phyloP scores from a whole-genome alignment of 2,329 filamentous ascomycete genomes.

The Zalaria sp. region DNA sequence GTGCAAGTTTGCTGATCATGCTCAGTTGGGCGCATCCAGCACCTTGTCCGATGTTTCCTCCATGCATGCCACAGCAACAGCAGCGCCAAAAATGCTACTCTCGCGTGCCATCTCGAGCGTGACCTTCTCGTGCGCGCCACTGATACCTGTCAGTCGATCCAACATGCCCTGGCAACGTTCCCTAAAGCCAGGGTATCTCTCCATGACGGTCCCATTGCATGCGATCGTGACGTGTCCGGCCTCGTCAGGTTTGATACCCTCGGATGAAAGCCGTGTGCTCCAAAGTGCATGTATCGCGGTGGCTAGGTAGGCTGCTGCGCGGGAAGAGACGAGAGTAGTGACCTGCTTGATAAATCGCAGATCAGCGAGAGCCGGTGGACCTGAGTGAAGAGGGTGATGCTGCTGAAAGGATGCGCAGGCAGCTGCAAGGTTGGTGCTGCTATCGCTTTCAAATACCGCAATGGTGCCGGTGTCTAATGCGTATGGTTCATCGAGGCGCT shows the following conservation, averaged over 20 bases:
- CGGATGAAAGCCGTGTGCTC: slow-evolving; percentile 28
- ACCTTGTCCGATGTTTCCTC: background rate
- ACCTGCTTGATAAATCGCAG: slow-evolving; percentile 40
- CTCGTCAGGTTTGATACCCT: slow-evolving; percentile 22
- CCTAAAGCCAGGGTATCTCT: slow-evolving; percentile 60
- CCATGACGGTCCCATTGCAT: slow-evolving; percentile 67
- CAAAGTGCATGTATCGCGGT: slow-evolving; percentile 49
- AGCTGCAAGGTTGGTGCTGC: slow-evolving; percentile 21
- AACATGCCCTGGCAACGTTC: slow-evolving; percentile 48
- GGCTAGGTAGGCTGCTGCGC: slow-evolving; percentile 49
- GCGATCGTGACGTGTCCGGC: slow-evolving; percentile 39
- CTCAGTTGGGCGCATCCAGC: too few relatives aligned
- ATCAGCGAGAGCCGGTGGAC: slow-evolving; percentile 27
- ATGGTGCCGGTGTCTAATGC: slow-evolving; percentile 45
- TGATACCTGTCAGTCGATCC: slow-evolving; percentile 36
- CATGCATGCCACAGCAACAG: slow-evolving; percentile 40
- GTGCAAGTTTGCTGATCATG: too few relatives aligned
- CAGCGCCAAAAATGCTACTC: slow-evolving; percentile 62
- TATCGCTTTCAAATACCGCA: slow-evolving; percentile 40
- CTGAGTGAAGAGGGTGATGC: slow-evolving; percentile 30
- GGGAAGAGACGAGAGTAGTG: slow-evolving; percentile 39
- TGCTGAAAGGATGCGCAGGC: slow-evolving; percentile 32
- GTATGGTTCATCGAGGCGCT: slow-evolving; percentile 38
- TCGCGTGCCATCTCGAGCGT: slow-evolving; percentile 56
- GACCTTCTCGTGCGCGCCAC: slow-evolving; percentile 32